Percentiles rank a stretch among this genome's conserved stretches.
phyloP scores from a whole-genome alignment of 306 rosid genomes.

The Cicer yamashitae region DNA sequence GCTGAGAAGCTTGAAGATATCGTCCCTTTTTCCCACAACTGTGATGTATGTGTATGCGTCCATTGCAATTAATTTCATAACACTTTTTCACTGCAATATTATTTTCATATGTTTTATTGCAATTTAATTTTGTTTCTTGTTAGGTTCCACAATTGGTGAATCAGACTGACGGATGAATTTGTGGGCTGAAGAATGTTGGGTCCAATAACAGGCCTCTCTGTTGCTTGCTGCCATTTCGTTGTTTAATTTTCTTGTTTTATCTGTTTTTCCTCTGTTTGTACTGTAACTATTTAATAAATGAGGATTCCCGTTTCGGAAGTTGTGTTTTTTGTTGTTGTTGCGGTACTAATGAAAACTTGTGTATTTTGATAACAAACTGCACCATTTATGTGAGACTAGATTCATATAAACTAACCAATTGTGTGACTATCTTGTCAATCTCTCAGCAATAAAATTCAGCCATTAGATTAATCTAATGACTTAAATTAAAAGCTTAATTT shows the following conservation, averaged over 20 bases:
- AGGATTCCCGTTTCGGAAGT: slow-evolving; percentile 29
- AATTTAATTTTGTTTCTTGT: background rate
- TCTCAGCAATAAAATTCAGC: no score
- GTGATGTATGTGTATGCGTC: slow-evolving; percentile 55
- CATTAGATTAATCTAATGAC: no score
- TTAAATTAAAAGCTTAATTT: no score
- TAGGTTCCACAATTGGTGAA: slow-evolving; percentile 71
- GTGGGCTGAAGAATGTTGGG: slow-evolving; percentile 77
- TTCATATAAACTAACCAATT: background rate
- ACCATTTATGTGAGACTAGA: background rate
- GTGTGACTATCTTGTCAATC: no score
- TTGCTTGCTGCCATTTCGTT: slow-evolving; percentile 39
- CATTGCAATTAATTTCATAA: background rate
- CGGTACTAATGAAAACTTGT: background rate
- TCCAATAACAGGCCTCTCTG: slow-evolving; percentile 53
- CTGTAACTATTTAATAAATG: slow-evolving; percentile 35
- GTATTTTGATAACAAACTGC: no score
- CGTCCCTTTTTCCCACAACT: slow-evolving; percentile 74
- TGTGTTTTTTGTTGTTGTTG: background rate
- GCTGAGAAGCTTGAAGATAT: slow-evolving; percentile 74
- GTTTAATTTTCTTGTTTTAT: slow-evolving; percentile 48
- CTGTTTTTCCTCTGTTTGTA: slow-evolving; percentile 5
- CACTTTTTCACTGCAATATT: background rate
- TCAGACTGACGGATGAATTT: slow-evolving; percentile 65
- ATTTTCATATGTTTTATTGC: background rate